Percentiles rank a stretch among this genome's conserved stretches.
These are phyloP conservation scores for Penicillium freii DNA, from an alignment of 2,329 filamentous ascomycete genomes.

Conservation along the genomic window DNA sequence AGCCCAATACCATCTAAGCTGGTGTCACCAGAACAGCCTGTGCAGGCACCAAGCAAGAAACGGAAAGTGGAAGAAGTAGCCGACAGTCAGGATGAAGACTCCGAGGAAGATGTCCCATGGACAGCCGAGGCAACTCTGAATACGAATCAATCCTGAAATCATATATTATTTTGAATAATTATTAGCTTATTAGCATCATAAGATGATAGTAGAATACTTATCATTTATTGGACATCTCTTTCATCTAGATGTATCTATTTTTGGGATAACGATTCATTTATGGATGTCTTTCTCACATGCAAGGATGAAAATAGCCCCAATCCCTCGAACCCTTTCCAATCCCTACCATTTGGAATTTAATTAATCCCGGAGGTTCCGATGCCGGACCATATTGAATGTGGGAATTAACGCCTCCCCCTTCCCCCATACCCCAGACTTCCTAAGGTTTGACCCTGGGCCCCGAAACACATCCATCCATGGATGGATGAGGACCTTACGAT, in stretches of 20 bases:
- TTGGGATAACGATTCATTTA: neutral
- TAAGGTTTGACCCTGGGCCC: neutral
- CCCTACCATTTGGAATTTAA: too few relatives aligned
- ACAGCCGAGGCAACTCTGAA: constrained; percentile 17
- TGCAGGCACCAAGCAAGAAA: constrained; percentile 32
- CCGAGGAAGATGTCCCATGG: constrained; percentile 31
- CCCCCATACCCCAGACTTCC: neutral
- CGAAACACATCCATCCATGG: neutral
- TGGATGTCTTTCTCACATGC: neutral
- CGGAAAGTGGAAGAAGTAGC: constrained; percentile 46
- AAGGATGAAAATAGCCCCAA: neutral
- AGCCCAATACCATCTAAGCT: neutral
- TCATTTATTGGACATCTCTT: neutral
- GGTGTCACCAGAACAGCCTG: neutral
- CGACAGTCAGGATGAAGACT: constrained; percentile 47
- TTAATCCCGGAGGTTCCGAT: neutral
- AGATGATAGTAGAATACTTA: neutral
- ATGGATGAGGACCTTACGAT: neutral
- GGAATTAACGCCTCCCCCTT: neutral
- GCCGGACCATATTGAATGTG: neutral
- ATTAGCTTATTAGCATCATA: neutral
- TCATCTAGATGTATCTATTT: neutral
- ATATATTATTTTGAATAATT: neutral
- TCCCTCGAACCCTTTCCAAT: neutral
- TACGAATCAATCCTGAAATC: neutral